A percentile compares a stretch with the other conserved stretches of the same genome.
phyloP scores from a whole-genome alignment of 768 basidiomycete genomes.

The Lentinula sp. region DNA sequence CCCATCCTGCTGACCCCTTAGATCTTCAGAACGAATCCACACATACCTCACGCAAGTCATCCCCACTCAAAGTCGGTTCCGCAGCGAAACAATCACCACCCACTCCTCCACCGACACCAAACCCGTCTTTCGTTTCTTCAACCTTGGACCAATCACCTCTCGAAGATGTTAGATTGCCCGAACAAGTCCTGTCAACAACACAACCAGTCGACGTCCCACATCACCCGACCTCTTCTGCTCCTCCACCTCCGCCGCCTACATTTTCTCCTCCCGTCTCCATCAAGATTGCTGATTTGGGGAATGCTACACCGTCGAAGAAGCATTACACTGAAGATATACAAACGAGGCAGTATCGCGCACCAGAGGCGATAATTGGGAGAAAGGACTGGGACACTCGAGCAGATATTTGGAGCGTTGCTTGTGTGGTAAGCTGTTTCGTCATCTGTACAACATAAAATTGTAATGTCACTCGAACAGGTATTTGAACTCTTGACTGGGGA shows the following conservation, averaged over 20 bases:
- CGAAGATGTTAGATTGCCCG: too few species aligned
- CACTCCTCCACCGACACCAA: conserved; percentile 7
- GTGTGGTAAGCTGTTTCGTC: conserved; percentile 48
- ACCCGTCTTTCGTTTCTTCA: not conserved
- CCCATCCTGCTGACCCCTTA: conserved; percentile 36
- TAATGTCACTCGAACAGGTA: conserved; percentile 30
- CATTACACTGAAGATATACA: conserved; percentile 96
- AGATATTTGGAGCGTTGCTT: conserved; percentile 91
- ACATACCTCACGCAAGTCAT: not conserved
- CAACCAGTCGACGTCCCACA: conserved; percentile 1
- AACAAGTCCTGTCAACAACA: not conserved
- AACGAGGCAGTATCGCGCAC: conserved; percentile 91
- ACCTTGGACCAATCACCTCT: not conserved
- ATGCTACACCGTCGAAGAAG: conserved; percentile 85
- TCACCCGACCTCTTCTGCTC: not conserved
- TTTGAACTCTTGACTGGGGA: conserved; percentile 91
- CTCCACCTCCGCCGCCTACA: not conserved
- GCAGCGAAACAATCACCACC: conserved; percentile 1
- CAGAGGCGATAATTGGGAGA: conserved; percentile 89
- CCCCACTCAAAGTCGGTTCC: not conserved
- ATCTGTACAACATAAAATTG: not conserved
- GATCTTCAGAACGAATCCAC: conserved; percentile 5
- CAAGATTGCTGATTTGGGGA: conserved; percentile 93
- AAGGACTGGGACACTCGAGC: conserved; percentile 81
- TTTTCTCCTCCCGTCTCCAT: conserved; percentile 55